These are phyloP conservation scores for Boletus mariae DNA, from an alignment of 1,284 basidiomycete genomes.

Conservation along the genomic window DNA sequence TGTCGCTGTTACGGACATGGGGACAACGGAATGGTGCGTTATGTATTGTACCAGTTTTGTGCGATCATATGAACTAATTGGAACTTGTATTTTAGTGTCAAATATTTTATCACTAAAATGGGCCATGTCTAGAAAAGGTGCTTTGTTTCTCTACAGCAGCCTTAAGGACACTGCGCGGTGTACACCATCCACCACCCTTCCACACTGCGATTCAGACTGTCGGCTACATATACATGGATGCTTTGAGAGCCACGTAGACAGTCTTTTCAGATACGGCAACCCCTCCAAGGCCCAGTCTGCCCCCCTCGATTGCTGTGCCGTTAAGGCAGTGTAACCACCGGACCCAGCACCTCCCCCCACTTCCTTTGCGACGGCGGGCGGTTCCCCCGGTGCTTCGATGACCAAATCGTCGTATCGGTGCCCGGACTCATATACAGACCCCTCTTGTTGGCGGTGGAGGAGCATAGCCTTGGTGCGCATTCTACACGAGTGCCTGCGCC, in stretches of 20 bases:
- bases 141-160: conserved; percentile 18
- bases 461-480: conserved; percentile 21
- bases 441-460: conserved; percentile 15
- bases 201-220: background rate
- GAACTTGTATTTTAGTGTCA: conserved; percentile 2
- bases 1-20: background rate
- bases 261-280: background rate
- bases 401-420: background rate
- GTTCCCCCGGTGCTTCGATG: background rate
- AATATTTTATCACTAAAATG: conserved; percentile 8
- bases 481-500: conserved; percentile 8
- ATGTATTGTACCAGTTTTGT: background rate
- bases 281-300: conserved; percentile 3
- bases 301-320: conserved; percentile 20
- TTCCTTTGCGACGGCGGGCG: background rate
- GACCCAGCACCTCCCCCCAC: conserved; percentile 19
- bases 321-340: conserved; percentile 21
- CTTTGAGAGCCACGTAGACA: conserved; percentile 5
- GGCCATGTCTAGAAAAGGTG: conserved; percentile 21
- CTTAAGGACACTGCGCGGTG: background rate
- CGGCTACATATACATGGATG: background rate
- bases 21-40: background rate
- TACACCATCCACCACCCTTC: background rate
- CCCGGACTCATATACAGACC: background rate
- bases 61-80: conserved; percentile 7